Evolutionary conservation across 2,329 filamentous ascomycete genomes (phyloP), one percentile per base, ranked within the genome.

Genomic region (Colletotrichum graminicola): DNA sequence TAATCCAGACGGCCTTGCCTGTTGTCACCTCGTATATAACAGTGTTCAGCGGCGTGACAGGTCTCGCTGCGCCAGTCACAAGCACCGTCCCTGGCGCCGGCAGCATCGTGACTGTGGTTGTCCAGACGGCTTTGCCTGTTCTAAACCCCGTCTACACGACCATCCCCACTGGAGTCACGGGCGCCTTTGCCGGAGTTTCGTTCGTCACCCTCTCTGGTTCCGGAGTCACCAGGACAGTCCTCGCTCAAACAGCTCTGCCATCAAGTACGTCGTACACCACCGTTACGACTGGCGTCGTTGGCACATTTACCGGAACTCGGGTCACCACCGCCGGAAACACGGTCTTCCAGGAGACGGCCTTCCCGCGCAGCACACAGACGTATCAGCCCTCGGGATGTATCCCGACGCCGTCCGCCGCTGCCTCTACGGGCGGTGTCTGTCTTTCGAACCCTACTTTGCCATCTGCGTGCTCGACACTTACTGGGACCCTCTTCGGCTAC

Each of bases 341-440:
- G 3, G 52, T 66, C 8, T 0, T 66, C 32, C 29, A 45, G 11
- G 32, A 60, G 32, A 66, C 63, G 41, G 49, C 52, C 5, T 14
- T 71, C 18, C 26, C 57, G 12, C 49, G 16, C 12, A 16, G 54
- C 16, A 59, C 56, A 1, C 16, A n/a, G 18, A 56, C 67, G 6
- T 67, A 23, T 3, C 29, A 39, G 16, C 63, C 63, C 5, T 51
- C 67, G 1, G 67, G 67, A 8, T 71, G 67, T 34, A 56, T 71
- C 3, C 32, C 67, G 2, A 67, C 67, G 7, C 67, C 63, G 1
- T 26, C 16, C 1, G 21, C 63, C 1, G 34, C 36, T 7, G 5
- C 49, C 1, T n/a, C 51, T 2, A n/a, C 43, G 21, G 32, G 5
- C 14, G 21, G 16, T 39, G 32, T 5, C 21, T 70, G 62, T 4